phyloP scores from a whole-genome alignment of 2,329 filamentous ascomycete genomes.

The Arthrobotrys sinensis region DNA sequence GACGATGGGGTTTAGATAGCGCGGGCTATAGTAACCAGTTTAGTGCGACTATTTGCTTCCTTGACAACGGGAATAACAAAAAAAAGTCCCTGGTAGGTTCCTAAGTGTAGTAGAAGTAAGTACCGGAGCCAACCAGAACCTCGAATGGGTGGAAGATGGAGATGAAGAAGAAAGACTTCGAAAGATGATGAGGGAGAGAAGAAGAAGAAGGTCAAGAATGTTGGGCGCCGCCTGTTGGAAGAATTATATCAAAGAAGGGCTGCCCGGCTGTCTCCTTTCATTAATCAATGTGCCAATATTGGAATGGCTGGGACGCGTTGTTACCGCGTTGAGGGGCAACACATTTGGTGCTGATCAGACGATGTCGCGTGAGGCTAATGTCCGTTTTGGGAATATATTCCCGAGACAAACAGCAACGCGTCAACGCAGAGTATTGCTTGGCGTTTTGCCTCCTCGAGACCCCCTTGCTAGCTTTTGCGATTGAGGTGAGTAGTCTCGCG shows the following conservation, averaged over 20 bases:
- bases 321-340: constrained; percentile 53
- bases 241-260: constrained; percentile 29
- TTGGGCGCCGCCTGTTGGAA: constrained; percentile 1
- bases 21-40: neutral
- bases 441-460: neutral
- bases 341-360: neutral
- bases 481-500: too few relatives aligned
- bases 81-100: neutral
- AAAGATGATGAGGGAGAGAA: constrained; percentile 3
- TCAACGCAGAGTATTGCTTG: neutral
- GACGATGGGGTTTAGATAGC: neutral
- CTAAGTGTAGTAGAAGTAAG: neutral
- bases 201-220: constrained; percentile 18
- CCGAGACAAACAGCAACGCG: constrained; percentile 16
- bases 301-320: constrained; percentile 58
- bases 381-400: constrained; percentile 3
- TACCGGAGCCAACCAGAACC: constrained; percentile 3
- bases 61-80: constrained; percentile 14
- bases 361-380: constrained; percentile 17
- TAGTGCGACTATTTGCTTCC: neutral
- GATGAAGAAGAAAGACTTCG: neutral
- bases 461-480: neutral
- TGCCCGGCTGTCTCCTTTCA: constrained; percentile 24
- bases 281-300: constrained; percentile 40
- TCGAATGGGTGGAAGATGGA: neutral